Conservation (phyloP, 2,329 filamentous ascomycete genomes). For the Drechslera avenae region DNA sequence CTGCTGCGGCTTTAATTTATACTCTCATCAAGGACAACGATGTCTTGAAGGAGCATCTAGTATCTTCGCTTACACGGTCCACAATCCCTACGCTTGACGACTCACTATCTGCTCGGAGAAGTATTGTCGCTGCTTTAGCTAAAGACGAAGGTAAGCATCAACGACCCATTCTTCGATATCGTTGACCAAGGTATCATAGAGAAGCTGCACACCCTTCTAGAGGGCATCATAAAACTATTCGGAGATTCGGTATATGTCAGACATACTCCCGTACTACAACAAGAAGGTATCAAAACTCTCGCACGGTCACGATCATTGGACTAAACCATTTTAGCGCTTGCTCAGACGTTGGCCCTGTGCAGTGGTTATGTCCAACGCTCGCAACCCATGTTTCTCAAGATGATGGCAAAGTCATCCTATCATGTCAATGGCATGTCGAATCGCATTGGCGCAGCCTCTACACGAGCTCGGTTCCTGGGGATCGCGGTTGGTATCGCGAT, state of each 20-base stretch:
- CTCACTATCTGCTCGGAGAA: conserved; percentile 38
- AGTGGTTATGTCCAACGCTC: conserved; percentile 76
- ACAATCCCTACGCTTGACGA: conserved; percentile 34
- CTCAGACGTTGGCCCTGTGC: conserved; percentile 76
- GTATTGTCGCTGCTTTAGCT: conserved; percentile 50
- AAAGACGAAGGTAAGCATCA: conserved; percentile 47
- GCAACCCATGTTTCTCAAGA: conserved; percentile 68
- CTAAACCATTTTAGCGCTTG: conserved; percentile 64
- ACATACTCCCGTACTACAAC: conserved; percentile 81
- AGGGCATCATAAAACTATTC: conserved; percentile 74
- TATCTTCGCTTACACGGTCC: conserved; percentile 49
- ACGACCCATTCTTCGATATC: neutral
- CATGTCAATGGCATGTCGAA: conserved; percentile 86
- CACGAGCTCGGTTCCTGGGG: conserved; percentile 77
- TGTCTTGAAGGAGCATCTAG: conserved; percentile 37
- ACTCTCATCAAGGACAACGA: conserved; percentile 36
- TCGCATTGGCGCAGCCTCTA: conserved; percentile 76
- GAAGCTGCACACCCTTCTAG: conserved; percentile 63
- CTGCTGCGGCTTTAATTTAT: conserved; percentile 29
- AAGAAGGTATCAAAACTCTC: conserved; percentile 69
- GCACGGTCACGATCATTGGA: conserved; percentile 11
- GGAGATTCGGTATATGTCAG: conserved; percentile 86
- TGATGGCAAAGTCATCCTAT: conserved; percentile 70
- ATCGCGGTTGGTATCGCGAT: conserved; percentile 83
- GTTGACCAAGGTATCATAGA: conserved; percentile 29